phyloP scores from a whole-genome alignment of 1,284 basidiomycete species.

The Leccinum solheimii region DNA sequence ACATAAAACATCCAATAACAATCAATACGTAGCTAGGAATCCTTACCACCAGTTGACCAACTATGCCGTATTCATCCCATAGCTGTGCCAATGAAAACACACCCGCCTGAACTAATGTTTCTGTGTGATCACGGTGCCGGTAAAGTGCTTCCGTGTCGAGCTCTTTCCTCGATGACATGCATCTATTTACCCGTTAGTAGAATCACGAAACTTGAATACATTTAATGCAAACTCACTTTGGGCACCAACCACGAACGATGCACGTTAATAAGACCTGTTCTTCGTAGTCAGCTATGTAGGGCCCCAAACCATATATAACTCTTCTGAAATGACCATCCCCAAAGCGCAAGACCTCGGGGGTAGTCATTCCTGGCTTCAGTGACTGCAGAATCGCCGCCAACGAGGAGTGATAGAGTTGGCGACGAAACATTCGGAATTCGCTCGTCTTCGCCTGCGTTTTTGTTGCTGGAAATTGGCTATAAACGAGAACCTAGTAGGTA shows the following conservation, averaged over 20 bases:
- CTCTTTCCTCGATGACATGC: not conserved
- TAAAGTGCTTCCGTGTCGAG: not conserved
- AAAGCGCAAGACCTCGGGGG: not conserved
- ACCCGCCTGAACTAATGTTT: not conserved
- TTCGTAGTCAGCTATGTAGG: not conserved
- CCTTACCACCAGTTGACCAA: not conserved
- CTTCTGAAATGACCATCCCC: not conserved
- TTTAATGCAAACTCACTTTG: not conserved
- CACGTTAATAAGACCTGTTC: not conserved
- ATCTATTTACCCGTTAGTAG: not conserved
- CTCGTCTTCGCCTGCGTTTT: not conserved
- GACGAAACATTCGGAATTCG: not conserved
- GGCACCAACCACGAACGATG: not conserved
- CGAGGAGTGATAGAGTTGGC: not conserved
- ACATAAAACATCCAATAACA: not conserved
- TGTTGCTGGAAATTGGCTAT: not conserved
- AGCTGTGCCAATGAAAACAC: not conserved
- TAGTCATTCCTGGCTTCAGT: not conserved
- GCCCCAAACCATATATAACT: not conserved
- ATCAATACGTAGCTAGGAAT: not conserved
- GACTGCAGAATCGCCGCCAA: not conserved
- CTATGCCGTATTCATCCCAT: not conserved
- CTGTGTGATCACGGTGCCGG: not conserved
- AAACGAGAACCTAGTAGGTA: too few species aligned
- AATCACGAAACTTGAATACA: not conserved